A percentile compares a stretch with the other conserved stretches of the same genome.
phyloP scores from a whole-genome alignment of 2,329 filamentous ascomycete species.

The Neurospora sp. region DNA sequence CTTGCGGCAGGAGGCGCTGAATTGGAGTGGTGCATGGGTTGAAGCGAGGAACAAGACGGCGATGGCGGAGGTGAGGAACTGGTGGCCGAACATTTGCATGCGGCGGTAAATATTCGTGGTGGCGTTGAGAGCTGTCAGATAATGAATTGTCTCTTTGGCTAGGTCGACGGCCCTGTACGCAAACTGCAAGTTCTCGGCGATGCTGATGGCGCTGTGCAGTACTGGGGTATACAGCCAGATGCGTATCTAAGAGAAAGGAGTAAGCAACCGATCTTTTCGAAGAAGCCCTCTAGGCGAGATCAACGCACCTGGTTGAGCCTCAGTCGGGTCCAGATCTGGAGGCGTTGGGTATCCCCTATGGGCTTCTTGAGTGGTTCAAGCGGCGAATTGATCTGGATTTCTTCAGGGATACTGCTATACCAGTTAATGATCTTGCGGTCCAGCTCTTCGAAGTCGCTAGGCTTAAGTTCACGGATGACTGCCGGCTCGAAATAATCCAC shows the following conservation, averaged over 20 bases:
- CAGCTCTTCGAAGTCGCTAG: conserved; percentile 67
- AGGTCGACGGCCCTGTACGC: conserved; percentile 67
- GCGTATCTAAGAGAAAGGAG: conserved; percentile 43
- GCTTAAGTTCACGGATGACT: conserved; percentile 53
- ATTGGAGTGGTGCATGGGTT: conserved; percentile 62
- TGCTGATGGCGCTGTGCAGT: conserved; percentile 73
- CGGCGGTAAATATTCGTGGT: conserved; percentile 61
- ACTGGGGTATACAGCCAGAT: conserved; percentile 84
- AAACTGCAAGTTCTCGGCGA: conserved; percentile 62
- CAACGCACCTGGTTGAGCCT: conserved; percentile 62
- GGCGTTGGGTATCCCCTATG: conserved; percentile 53
- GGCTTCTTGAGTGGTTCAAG: conserved; percentile 44
- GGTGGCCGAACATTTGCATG: conserved; percentile 70
- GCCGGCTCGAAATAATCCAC: conserved; percentile 57
- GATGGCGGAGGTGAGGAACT: conserved; percentile 66
- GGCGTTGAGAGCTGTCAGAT: conserved; percentile 60
- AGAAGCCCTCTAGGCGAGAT: background rate
- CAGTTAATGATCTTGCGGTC: conserved; percentile 80
- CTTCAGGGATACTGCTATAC: conserved; percentile 65
- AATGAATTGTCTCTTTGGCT: conserved; percentile 66
- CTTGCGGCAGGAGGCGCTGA: conserved; percentile 56
- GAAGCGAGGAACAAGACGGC: conserved; percentile 69
- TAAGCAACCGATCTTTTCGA: background rate
- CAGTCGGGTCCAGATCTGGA: conserved; percentile 76
- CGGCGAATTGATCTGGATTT: conserved; percentile 50